Evolutionary conservation across 257 asterid genomes (phyloP).

Genomic region (Phtheirospermum japonicum): DNA sequence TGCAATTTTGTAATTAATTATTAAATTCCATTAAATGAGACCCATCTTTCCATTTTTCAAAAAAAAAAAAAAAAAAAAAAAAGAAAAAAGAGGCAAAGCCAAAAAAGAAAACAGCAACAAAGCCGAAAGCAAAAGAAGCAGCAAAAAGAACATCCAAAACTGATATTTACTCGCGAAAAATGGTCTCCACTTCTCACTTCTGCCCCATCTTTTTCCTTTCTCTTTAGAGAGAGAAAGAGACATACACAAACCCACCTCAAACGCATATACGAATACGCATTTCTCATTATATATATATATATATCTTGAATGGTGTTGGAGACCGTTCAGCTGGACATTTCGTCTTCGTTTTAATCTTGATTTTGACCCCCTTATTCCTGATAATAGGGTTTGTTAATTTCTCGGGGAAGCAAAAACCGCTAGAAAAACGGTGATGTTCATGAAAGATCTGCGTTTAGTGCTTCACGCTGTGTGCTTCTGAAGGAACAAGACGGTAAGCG

Average conservation of each 20-base stretch:
- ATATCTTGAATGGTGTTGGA: constrained; percentile 23
- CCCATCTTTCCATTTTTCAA: too few species aligned
- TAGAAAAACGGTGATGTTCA: constrained; percentile 26
- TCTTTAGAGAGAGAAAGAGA: background rate
- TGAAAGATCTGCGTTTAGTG: constrained; percentile 70
- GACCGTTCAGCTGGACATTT: constrained; percentile 12
- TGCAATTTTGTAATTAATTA: too few species aligned
- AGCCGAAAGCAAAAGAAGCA: constrained; percentile 39
- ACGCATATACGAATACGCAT: constrained; percentile 18
- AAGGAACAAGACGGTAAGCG: constrained; percentile 45
- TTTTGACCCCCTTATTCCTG: too few species aligned
- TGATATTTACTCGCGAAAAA: constrained; percentile 37
- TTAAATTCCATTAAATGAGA: too few species aligned
- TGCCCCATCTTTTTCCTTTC: constrained; percentile 34
- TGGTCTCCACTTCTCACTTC: constrained; percentile 46
- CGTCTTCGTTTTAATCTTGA: background rate
- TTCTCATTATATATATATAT: constrained; percentile 18
- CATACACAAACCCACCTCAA: constrained; percentile 20
- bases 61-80: too few species aligned
- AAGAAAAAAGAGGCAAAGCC: constrained; percentile 2
- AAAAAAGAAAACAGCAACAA: constrained; percentile 19
- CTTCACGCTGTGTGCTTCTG: constrained; percentile 67
- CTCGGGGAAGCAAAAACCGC: background rate
- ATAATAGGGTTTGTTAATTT: constrained; percentile 7
- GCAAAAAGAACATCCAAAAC: constrained; percentile 38